Conservation (phyloP, 78 protist genomes). For the Planoprotostelium fungivorum region DNA sequence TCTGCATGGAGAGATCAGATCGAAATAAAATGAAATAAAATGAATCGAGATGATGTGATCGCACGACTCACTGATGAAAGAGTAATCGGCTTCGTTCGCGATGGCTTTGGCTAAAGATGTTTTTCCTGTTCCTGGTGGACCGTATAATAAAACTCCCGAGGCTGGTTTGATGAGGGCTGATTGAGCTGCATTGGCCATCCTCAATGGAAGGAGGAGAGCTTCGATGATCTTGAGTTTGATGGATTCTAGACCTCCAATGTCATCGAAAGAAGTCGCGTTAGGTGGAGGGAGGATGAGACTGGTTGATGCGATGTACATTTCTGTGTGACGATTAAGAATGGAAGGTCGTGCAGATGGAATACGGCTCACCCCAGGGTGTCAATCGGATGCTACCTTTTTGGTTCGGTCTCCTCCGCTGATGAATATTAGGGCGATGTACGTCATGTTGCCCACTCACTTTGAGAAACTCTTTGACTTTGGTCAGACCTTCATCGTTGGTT, state of each 20-base stretch:
- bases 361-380: too few relatives aligned
- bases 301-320: background rate
- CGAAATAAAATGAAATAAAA: too few relatives aligned
- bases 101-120: constrained; percentile 98
- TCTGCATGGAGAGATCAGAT: background rate
- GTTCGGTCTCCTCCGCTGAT: too few relatives aligned
- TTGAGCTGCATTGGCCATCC: too few relatives aligned
- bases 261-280: background rate
- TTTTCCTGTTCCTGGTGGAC: constrained; percentile 99
- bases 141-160: constrained; percentile 98
- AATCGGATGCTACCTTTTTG: too few relatives aligned
- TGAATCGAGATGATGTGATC: too few relatives aligned
- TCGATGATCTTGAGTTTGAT: background rate
- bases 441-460: too few relatives aligned
- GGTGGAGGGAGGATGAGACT: background rate
- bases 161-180: constrained; percentile 99
- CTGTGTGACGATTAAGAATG: too few relatives aligned
- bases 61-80: constrained; percentile 94
- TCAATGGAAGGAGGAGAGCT: background rate
- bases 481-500: too few relatives aligned
- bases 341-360: too few relatives aligned
- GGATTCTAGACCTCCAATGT: background rate
- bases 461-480: too few relatives aligned
- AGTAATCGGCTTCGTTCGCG: constrained; percentile 98
- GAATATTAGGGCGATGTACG: too few relatives aligned